These are phyloP conservation scores for Umbilicus rupestris DNA, from an alignment of 164 flowering plant genomes.

Conservation along the genomic window DNA sequence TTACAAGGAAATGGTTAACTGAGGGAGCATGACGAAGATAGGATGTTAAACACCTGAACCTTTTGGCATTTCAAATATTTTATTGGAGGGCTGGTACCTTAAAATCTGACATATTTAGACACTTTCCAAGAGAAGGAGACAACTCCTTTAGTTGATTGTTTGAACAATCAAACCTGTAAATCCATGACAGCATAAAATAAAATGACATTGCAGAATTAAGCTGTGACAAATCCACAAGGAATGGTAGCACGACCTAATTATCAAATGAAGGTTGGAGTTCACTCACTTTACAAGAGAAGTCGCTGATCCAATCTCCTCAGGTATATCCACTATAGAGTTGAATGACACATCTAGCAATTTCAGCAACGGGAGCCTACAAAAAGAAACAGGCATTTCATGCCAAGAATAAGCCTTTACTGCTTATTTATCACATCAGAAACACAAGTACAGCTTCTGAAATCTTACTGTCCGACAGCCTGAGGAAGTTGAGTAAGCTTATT, in stretches of 20 bases:
- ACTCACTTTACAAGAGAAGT: slow-evolving; percentile 79
- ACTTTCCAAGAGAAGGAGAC: slow-evolving; percentile 69
- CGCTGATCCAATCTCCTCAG: slow-evolving; percentile 79
- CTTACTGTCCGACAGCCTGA: slow-evolving; percentile 88
- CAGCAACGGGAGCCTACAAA: slow-evolving; percentile 66
- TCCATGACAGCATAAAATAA: neutral
- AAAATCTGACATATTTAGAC: slow-evolving; percentile 59
- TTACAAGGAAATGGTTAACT: neutral
- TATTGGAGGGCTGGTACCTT: slow-evolving; percentile 44
- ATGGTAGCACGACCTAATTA: neutral
- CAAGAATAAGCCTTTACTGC: neutral
- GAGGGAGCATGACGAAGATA: neutral
- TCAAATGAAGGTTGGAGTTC: neutral
- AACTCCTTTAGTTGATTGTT: slow-evolving; percentile 66
- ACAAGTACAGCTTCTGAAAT: slow-evolving; percentile 9
- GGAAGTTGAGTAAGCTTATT: slow-evolving; percentile 81
- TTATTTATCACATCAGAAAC: neutral
- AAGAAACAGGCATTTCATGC: neutral
- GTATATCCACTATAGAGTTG: slow-evolving; percentile 44
- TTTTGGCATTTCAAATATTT: neutral
- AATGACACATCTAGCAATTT: slow-evolving; percentile 76
- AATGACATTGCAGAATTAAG: neutral
- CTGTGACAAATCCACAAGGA: neutral
- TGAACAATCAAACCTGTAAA: slow-evolving; percentile 79
- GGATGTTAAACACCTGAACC: neutral